Base-by-base conservation (phyloP, 2,329 filamentous ascomycete genomes). In the Malbranchea cinnamomea region DNA sequence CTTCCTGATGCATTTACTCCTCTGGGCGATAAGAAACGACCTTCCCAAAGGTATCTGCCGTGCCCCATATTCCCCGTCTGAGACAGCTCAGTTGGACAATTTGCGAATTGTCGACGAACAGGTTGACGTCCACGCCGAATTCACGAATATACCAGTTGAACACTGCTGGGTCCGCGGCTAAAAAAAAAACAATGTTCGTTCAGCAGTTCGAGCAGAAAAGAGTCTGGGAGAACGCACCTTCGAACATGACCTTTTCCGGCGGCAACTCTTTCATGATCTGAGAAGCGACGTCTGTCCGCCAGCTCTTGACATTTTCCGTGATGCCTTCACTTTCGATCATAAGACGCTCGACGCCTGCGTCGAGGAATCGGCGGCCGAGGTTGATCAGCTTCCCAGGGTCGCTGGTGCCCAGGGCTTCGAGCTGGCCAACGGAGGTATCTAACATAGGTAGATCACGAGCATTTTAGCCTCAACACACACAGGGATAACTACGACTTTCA, bases 291-390 rank as follows among this genome's bases (percentile, higher is more conserved):
- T 70, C 66, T 2, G 63, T 70, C 33, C 63, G 50, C 67, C 67
- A 69, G 6, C 46, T 53, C 30, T 48, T 52, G 5, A 70, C 64
- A 30, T 69, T 70, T 50, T 69, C 65, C 1, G 66, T 70, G 38
- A 71, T 70, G 0, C 66, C 66, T 46, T 70, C 65, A n/a, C 63
- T 68, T 42, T 71, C 65, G 32, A 69, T 66, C 65, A 71, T 71
- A 40, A 70, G 53, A 6, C 64, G 50, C 44, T 69, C 65, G 3
- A 71, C 64, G 0, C 65, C 66, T 0, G 54, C 59, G 11, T 62
- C 53, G 10, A 69, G 52, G 37, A 70, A 70, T 23, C 52, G 50
- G 34, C 51, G 59, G 7, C 61, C 65, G 37, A 68, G 43, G 32
- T 62, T 58, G 12, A 68, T 53, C 17, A 69, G 43, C 36, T 63